Evolutionary conservation across 129 eudicot species (phyloP).

Genomic region (Pulicaria dysenterica): DNA sequence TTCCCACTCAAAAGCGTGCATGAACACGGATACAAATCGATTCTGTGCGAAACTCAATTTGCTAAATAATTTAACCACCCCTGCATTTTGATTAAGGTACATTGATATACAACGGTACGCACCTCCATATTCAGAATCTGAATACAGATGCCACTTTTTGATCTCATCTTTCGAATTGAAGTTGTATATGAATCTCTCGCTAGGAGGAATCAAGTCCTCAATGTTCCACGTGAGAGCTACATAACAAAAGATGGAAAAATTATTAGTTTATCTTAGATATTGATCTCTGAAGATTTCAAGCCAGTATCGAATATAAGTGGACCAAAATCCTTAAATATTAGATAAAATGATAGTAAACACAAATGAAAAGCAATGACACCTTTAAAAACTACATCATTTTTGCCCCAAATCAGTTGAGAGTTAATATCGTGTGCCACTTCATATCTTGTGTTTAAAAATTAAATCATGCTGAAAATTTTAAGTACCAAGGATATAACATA

Average conservation of each 20-base stretch:
- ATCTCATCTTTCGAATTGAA: slow-evolving; percentile 82
- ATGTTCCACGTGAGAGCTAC: slow-evolving; percentile 86
- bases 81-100: not conserved
- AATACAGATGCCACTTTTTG: slow-evolving; percentile 88
- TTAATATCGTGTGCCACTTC: no score
- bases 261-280: not conserved
- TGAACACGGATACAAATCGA: not conserved
- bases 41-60: not conserved
- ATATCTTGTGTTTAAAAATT: no score
- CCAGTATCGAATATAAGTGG: not conserved
- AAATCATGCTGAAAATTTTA: no score
- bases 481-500: no score
- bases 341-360: no score
- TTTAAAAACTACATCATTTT: no score
- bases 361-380: no score
- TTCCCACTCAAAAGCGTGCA: not conserved
- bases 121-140: slow-evolving; percentile 99
- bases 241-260: slow-evolving; percentile 14
- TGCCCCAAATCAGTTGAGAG: no score
- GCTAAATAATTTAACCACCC: not conserved
- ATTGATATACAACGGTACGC: slow-evolving; percentile 2
- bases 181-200: slow-evolving; percentile 65
- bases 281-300: not conserved
- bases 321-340: no score
- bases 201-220: slow-evolving; percentile 86